Evolutionary conservation across 129 eudicot genomes (phyloP).

Genomic region (Flaveria bidentis): DNA sequence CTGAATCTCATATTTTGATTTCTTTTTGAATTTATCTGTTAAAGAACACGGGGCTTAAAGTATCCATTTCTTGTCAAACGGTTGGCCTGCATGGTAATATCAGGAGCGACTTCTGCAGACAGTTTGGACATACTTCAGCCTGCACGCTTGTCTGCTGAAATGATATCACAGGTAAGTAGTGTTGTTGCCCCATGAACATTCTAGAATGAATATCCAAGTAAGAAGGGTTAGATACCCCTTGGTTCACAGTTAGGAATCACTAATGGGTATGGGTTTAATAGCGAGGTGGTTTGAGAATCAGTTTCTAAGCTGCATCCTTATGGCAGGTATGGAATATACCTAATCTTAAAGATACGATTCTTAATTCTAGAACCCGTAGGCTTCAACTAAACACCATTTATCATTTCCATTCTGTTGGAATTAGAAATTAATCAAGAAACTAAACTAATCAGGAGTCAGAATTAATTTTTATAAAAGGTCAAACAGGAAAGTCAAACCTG

Average conservation of each 20-base stretch:
- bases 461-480: too few relatives aligned
- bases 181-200: background rate
- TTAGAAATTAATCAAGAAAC: too few relatives aligned
- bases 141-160: slow-evolving; percentile 58
- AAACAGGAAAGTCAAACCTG: too few relatives aligned
- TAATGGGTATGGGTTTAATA: too few relatives aligned
- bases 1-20: slow-evolving; percentile 9
- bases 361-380: background rate
- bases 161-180: slow-evolving; percentile 49
- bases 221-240: background rate
- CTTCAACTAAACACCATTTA: background rate
- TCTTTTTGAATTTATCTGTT: slow-evolving; percentile 7
- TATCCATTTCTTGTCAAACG: slow-evolving; percentile 87
- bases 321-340: background rate
- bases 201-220: background rate
- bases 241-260: background rate
- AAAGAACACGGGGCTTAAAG: slow-evolving; percentile 68
- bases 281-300: background rate
- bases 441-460: too few relatives aligned
- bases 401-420: background rate
- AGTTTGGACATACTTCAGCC: slow-evolving; percentile 85
- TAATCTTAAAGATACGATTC: background rate
- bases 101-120: slow-evolving; percentile 58
- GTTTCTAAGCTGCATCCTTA: background rate
- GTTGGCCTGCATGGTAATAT: slow-evolving; percentile 82